These are phyloP conservation scores for Solanum paucissectum DNA, from an alignment of 257 asterid species.

Conservation along the genomic window DNA sequence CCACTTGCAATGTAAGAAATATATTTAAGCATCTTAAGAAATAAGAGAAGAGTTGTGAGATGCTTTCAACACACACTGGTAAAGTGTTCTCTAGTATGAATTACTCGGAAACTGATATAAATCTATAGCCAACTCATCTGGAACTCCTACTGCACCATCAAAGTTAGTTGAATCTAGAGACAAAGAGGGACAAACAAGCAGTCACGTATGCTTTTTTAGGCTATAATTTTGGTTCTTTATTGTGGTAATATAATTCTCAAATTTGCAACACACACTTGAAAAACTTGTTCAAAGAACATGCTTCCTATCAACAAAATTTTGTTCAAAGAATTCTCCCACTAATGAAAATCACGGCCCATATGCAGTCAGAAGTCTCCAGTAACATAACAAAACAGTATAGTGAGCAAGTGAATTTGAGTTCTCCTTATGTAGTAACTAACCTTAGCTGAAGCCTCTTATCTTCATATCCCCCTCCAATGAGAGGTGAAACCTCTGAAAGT, in stretches of 20 bases:
- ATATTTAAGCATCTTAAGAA: neutral
- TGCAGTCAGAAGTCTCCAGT: neutral
- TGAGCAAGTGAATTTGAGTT: neutral
- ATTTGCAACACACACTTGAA: neutral
- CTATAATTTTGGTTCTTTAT: neutral
- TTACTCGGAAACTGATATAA: neutral
- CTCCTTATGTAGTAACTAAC: slow-evolving; percentile 14
- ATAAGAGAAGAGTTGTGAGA: neutral
- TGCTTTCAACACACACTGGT: neutral
- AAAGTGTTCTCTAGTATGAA: neutral
- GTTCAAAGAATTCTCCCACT: neutral
- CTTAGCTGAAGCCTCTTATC: slow-evolving; percentile 60
- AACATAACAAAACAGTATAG: neutral
- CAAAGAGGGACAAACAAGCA: neutral
- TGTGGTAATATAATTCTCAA: neutral
- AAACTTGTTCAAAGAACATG: neutral
- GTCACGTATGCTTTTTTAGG: neutral
- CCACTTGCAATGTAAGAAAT: neutral
- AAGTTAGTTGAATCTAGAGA: neutral
- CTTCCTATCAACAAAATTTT: neutral
- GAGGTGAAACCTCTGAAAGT: slow-evolving; percentile 20
- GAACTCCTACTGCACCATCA: neutral
- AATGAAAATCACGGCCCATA: neutral
- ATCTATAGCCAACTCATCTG: neutral
- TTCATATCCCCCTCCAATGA: slow-evolving; percentile 30